Evolutionary conservation across 2,329 filamentous ascomycete genomes (phyloP), one percentile per base, ranked within the genome.

Genomic region (Microdochium trichocladiopsis): DNA sequence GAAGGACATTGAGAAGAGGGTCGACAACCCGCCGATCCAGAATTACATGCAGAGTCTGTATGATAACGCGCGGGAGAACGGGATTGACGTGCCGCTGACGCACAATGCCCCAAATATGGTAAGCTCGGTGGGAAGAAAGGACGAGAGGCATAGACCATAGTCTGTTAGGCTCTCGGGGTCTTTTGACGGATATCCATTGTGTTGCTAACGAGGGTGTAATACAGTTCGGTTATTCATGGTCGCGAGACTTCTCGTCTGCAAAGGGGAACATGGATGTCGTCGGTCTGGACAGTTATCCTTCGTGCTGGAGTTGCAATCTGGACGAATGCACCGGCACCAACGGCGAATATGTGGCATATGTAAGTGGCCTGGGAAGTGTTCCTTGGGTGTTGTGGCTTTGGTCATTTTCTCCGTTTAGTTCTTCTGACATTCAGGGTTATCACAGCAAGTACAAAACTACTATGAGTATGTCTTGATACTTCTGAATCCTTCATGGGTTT

Each of bases 241-340:
- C 79, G 0, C 74, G 74, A 14, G 82, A 86, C 62, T 85, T 76
- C 58, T 76, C 76, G 3, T 68, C 79, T 51, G 76, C 71, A 24
- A 75, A 71, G 12, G 82, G 82, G 9, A 76, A 83, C 54, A 74
- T 83, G 49, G 77, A 83, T 60, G 71, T 77, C 22, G 58, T 70
- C 0, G 73, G 77, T 1, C 59, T 79, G 2, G 79, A 83, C 58
- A 75, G 72, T 54, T 80, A 79, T 51, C 76, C 73, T 1, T 74
- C 71, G 1, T 85, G 82, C 68, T 85, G 81, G 81, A 82, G 77
- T 51, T 86, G 83, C 61, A 81, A 85, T 52, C 65, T 84, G 9
- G 75, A 73, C 25, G 80, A 83, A 53, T 85, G 83, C 58, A 79
- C 75, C 1, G 75, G 77, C 2, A 81, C 78, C 0, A 84, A 85